Evolutionary conservation across 768 basidiomycete species (phyloP).

Genomic region (Leccinellum luteum): DNA sequence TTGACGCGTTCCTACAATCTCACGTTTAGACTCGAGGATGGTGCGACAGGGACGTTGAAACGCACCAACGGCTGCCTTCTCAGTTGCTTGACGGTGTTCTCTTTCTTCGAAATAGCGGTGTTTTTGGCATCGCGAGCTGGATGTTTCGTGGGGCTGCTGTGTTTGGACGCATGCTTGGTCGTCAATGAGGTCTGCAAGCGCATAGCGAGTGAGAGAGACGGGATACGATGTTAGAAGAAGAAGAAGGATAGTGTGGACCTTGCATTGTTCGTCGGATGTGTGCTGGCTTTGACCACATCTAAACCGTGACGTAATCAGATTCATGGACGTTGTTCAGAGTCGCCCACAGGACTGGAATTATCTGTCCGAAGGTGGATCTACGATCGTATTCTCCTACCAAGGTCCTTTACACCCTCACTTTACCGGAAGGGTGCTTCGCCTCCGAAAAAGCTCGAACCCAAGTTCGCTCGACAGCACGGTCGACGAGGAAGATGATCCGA

Average conservation of each 20-base stretch:
- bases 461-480: slow-evolving; percentile 22
- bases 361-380: slow-evolving; percentile 89
- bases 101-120: slow-evolving; percentile 4
- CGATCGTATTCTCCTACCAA: slow-evolving; percentile 81
- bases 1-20: slow-evolving; percentile 16
- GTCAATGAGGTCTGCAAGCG: slow-evolving; percentile 13
- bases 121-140: slow-evolving; percentile 10
- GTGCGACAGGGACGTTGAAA: not conserved
- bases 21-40: not conserved
- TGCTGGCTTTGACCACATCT: not conserved
- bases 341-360: slow-evolving; percentile 71
- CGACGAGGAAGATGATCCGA: slow-evolving; percentile 38
- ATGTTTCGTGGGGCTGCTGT: slow-evolving; percentile 8
- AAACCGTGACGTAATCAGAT: too few species aligned
- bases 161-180: slow-evolving; percentile 5
- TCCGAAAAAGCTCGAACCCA: slow-evolving; percentile 55
- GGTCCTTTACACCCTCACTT: slow-evolving; percentile 54
- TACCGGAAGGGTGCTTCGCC: slow-evolving; percentile 66
- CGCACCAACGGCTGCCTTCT: slow-evolving; percentile 5
- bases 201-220: slow-evolving; percentile 6
- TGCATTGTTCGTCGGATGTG: slow-evolving; percentile 23
- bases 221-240: not conserved
- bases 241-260: not conserved
- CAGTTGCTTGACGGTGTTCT: slow-evolving; percentile 4
- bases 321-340: slow-evolving; percentile 29